Base-by-base conservation (phyloP, 169 alveolate genomes). In the Plasmodium adleri region DNA sequence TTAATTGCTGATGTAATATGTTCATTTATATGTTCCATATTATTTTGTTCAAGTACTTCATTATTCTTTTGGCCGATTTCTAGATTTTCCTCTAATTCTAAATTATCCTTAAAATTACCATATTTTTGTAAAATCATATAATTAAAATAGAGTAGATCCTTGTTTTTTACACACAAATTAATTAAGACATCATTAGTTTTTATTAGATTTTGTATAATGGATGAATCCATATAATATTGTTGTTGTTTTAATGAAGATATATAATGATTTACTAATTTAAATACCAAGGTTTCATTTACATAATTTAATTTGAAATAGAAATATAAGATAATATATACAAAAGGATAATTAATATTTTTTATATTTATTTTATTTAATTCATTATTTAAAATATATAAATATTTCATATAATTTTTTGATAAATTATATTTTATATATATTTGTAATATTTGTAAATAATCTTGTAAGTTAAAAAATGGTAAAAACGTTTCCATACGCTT, bases 111-210 rank as follows among this genome's bases (percentile, higher is more conserved):
- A 54, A 26, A 86, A 39, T 86, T 67, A 6, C 78, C 62, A 24
- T 45, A 86, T 39, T 56, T 73, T 67, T 86, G 92, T 50, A 72
- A 13, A 17, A 70, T 1, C n/a, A 72, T 49, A 49, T 71, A 86
- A 64, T 86, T 86, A 12, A 86, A 50, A 12, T 72, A 20, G 47
- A 86, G 58, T 10, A 86, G 28, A n/a, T 86, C 76, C 45, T 54
- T 86, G 72, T 63, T 86, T 72, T 73, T 86, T 3, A 86, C 43
- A 63, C 92, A 72, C 7, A 86, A 73, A n/a, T 74, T 71, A 24
- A 62, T 45, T 20, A 86, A 54, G n/a, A 86, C 28, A 3, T 86
- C 78, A 67, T 86, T 86, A 7, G 76, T 86, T 56, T n/a, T 86
- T 2, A 72, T 47, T 10, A 72, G n/a, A 72, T 86, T 59, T 22